Conservation (phyloP, 495 filamentous ascomycete species). For the Darksidea phi region DNA sequence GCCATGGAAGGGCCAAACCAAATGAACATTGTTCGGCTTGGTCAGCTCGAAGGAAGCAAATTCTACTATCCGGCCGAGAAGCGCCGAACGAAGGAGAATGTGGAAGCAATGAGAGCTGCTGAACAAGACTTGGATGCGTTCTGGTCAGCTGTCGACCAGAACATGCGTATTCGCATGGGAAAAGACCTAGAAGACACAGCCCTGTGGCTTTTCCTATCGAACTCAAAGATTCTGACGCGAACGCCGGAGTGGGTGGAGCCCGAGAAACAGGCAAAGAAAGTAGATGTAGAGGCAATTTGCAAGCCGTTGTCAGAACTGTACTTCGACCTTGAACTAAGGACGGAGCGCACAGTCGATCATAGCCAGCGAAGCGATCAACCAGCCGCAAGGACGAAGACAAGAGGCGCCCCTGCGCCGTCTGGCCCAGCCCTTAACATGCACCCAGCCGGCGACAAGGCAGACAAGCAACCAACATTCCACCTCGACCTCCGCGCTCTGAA, state of each 20-base stretch:
- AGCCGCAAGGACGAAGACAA: constrained; percentile 49
- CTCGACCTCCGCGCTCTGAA: constrained; percentile 50
- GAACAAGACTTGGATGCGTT: constrained; percentile 53
- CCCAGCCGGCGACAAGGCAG: background rate
- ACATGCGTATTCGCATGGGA: constrained; percentile 2
- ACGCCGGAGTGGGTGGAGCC: constrained; percentile 54
- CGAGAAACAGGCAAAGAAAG: constrained; percentile 10
- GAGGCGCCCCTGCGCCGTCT: constrained; percentile 33
- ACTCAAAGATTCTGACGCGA: constrained; percentile 43
- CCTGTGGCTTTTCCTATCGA: constrained; percentile 34
- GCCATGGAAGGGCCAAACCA: constrained; percentile 3
- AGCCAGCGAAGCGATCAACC: background rate
- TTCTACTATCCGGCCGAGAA: constrained; percentile 55
- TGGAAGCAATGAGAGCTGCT: constrained; percentile 46
- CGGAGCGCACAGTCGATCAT: constrained; percentile 21
- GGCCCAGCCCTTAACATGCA: background rate
- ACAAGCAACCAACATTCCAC: constrained; percentile 30
- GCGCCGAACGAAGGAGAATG: constrained; percentile 47
- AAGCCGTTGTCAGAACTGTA: constrained; percentile 32
- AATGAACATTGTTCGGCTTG: constrained; percentile 30
- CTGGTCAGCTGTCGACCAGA: constrained; percentile 44
- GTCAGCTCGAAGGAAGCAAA: constrained; percentile 36
- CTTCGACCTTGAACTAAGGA: constrained; percentile 33
- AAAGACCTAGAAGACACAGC: background rate
- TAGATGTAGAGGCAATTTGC: background rate